Evolutionary conservation across 805 yeast species (phyloP).

Genomic region (Teunomyces tritomae): DNA sequence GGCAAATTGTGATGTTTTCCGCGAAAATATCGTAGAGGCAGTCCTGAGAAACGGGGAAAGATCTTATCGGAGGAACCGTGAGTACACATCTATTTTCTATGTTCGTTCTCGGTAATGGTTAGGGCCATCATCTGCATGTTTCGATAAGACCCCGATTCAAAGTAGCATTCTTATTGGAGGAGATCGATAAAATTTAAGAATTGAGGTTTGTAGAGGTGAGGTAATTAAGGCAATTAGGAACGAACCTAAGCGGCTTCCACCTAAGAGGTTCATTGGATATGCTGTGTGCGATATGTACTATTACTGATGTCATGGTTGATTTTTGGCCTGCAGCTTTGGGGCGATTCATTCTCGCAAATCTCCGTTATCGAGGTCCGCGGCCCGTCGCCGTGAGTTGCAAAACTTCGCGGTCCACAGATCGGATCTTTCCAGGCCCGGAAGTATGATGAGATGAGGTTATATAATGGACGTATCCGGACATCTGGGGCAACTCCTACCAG

Average conservation of each 20-base stretch:
- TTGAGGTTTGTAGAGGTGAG: background rate
- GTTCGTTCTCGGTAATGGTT: background rate
- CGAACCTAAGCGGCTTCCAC: background rate
- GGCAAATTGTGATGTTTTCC: background rate
- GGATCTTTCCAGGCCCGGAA: background rate
- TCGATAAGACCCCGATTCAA: too few relatives aligned
- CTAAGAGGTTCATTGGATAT: background rate
- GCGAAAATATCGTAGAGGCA: background rate
- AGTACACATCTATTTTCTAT: background rate
- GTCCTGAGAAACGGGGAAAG: background rate
- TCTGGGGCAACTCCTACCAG: background rate
- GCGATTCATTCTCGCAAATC: background rate
- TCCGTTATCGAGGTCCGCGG: constrained; percentile 5
- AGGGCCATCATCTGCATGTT: background rate
- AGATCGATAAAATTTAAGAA: background rate
- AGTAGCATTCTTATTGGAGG: too few relatives aligned
- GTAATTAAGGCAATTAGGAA: too few relatives aligned
- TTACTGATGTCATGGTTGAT: constrained; percentile 1
- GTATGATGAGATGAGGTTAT: background rate
- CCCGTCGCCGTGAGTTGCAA: constrained; percentile 7
- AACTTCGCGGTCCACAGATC: background rate
- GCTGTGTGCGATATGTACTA: background rate
- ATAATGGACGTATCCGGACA: background rate
- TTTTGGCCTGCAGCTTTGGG: background rate
- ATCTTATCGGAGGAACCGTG: background rate